Conservation (phyloP, 2,329 filamentous ascomycete species). For the Lachnellula arida region DNA sequence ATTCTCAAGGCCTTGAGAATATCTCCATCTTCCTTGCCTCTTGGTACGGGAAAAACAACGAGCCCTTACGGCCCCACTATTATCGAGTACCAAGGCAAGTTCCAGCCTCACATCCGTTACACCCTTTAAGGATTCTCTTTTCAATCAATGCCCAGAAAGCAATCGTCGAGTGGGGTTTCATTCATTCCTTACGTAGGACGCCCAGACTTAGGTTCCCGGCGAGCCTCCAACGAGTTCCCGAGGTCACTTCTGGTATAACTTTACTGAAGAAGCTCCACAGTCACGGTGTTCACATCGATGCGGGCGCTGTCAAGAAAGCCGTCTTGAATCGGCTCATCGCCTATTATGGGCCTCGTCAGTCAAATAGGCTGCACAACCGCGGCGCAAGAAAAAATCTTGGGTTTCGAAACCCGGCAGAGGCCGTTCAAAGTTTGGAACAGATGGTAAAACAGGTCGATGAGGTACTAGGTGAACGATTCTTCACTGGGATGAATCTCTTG, state of each 20-base stretch:
- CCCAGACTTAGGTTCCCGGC: background rate
- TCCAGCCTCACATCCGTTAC: slow-evolving; percentile 20
- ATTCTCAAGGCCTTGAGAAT: slow-evolving; percentile 46
- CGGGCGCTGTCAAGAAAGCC: slow-evolving; percentile 14
- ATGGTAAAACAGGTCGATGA: background rate
- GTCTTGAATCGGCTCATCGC: slow-evolving; percentile 25
- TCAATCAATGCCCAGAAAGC: slow-evolving; percentile 38
- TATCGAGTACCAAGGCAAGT: slow-evolving; percentile 14
- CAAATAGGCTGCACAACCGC: slow-evolving; percentile 18
- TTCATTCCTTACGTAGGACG: slow-evolving; percentile 6
- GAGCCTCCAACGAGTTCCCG: background rate
- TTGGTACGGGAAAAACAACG: slow-evolving; percentile 31
- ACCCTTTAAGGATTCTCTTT: slow-evolving; percentile 40
- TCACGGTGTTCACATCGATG: slow-evolving; percentile 15
- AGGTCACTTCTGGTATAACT: slow-evolving; percentile 23
- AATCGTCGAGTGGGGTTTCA: slow-evolving; percentile 47
- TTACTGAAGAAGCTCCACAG: slow-evolving; percentile 23
- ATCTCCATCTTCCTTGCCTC: slow-evolving; percentile 46
- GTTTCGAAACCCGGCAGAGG: background rate
- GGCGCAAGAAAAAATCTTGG: slow-evolving; percentile 9
- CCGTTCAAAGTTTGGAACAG: background rate
- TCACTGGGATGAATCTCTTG: background rate
- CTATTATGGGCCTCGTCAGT: slow-evolving; percentile 25
- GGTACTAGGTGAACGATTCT: background rate
- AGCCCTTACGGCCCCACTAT: slow-evolving; percentile 1